phyloP scores from a whole-genome alignment of 2,329 filamentous ascomycete species.

The Epichloe hybrida region DNA sequence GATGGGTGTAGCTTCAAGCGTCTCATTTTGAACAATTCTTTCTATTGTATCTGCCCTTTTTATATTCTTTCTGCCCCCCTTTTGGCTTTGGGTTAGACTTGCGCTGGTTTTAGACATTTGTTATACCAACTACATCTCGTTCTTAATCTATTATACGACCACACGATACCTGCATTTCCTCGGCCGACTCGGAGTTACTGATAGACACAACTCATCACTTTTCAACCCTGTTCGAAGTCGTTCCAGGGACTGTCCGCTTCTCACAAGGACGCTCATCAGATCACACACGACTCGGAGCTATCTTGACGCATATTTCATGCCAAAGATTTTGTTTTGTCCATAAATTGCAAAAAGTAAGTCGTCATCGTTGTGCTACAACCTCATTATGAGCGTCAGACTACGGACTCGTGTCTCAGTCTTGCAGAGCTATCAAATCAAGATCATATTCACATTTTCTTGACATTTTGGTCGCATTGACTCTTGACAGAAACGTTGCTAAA shows the following conservation, averaged over 20 bases:
- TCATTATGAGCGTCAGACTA: not conserved
- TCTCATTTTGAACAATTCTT: not conserved
- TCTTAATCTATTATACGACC: slow-evolving; percentile 9
- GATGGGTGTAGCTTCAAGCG: slow-evolving; percentile 12
- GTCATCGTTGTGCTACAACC: not conserved
- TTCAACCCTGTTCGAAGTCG: not conserved
- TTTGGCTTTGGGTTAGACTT: slow-evolving; percentile 23
- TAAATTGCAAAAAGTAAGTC: slow-evolving; percentile 1
- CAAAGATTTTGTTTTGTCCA: slow-evolving; percentile 9
- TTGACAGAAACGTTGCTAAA: not conserved
- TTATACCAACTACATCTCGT: slow-evolving; percentile 10
- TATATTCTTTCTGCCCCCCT: slow-evolving; percentile 12
- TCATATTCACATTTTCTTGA: too few relatives aligned
- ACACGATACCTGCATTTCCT: slow-evolving; percentile 9
- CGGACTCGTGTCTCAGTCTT: not conserved
- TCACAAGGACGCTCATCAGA: not conserved
- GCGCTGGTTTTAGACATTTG: slow-evolving; percentile 25
- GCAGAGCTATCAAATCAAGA: too few relatives aligned
- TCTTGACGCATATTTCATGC: slow-evolving; percentile 17
- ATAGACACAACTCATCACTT: slow-evolving; percentile 1
- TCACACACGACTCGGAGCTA: slow-evolving; percentile 10
- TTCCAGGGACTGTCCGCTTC: not conserved
- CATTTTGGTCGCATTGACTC: not conserved
- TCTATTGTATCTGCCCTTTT: slow-evolving; percentile 4
- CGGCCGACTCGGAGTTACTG: slow-evolving; percentile 9